Evolutionary conservation across 139 green algal species (phyloP), one percentile per base, ranked within the genome.

Genomic region (Marvania coccoides): DNA sequence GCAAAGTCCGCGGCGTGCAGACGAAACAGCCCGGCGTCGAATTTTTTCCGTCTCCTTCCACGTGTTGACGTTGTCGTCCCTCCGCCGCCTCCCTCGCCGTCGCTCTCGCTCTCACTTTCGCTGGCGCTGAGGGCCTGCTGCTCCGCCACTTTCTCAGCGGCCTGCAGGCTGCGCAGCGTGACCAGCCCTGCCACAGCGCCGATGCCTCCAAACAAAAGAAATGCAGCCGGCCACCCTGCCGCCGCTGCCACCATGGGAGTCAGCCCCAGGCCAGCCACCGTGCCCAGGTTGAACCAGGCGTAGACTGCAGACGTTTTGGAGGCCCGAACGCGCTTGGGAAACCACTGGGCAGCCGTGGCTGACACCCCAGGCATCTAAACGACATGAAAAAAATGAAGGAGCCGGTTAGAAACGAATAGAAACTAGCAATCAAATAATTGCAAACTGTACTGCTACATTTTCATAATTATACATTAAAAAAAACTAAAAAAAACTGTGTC

Each of bases 321-420:
- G 1, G 64, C 69, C 45, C 77, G 71, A 6, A 59, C 39, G 9
- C 24, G 55, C 6, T 60, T 6, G 3, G 84, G 73, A 24, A 92
- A 81, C 71, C 74, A 86, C 54, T 70, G 55, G 2, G 83, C 77
- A 26, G 76, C 65, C 33, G 73, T 72, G 5, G 84, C 67, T 0
- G 82, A 80, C 4, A 83, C 75, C 15, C 73, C 70, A 1, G 85
- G 85, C 82, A 91, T 88, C n/a, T n/a, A n/a, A n/a, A n/a, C n/a
- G n/a, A n/a, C n/a, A n/a, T n/a, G n/a, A n/a, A n/a, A n/a, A n/a
- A n/a, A n/a, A n/a, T n/a, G n/a, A n/a, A n/a, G n/a, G n/a, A n/a
- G n/a, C n/a, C n/a, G n/a, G n/a, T n/a, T n/a, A n/a, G n/a, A n/a
- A n/a, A n/a, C n/a, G n/a, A n/a, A n/a, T n/a, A n/a, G n/a, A n/a